These are phyloP conservation scores for Botrytis fragariae DNA, from an alignment of 2,329 filamentous ascomycete genomes.

Conservation along the genomic window DNA sequence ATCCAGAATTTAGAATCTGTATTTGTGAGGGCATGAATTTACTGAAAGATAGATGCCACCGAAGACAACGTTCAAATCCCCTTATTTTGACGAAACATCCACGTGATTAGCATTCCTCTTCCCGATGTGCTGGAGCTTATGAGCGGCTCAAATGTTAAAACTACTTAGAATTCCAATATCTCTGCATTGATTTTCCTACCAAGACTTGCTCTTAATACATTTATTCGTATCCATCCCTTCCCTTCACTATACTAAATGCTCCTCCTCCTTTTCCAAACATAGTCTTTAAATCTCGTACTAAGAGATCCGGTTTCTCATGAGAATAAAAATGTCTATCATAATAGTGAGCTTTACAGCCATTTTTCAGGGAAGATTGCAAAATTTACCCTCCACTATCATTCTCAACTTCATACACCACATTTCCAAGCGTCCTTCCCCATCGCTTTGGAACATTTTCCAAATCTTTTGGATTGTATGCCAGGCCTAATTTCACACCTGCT, in stretches of 20 bases:
- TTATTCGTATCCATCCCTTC: not conserved
- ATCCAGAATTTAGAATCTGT: not conserved
- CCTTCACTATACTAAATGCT: not conserved
- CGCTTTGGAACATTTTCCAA: not conserved
- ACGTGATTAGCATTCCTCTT: not conserved
- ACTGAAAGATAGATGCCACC: not conserved
- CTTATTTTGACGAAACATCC: not conserved
- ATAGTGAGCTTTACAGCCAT: no score
- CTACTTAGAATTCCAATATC: not conserved
- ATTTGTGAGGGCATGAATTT: not conserved
- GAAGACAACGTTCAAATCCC: not conserved
- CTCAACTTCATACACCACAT: not conserved
- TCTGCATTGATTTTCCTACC: not conserved
- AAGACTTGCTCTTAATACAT: rapidly evolving
- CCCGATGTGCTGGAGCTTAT: not conserved
- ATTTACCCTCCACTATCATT: not conserved
- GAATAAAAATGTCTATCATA: not conserved
- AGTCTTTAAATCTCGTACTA: not conserved
- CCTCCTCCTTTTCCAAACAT: not conserved
- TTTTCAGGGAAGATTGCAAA: no score
- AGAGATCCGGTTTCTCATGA: not conserved
- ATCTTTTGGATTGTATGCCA: not conserved
- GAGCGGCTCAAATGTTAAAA: rapidly evolving
- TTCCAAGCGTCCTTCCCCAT: not conserved
- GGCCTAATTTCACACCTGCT: not conserved